These are phyloP conservation scores for Backusella mclennaniae DNA, from an alignment of 192 early-diverging fungal genomes.

Conservation along the genomic window DNA sequence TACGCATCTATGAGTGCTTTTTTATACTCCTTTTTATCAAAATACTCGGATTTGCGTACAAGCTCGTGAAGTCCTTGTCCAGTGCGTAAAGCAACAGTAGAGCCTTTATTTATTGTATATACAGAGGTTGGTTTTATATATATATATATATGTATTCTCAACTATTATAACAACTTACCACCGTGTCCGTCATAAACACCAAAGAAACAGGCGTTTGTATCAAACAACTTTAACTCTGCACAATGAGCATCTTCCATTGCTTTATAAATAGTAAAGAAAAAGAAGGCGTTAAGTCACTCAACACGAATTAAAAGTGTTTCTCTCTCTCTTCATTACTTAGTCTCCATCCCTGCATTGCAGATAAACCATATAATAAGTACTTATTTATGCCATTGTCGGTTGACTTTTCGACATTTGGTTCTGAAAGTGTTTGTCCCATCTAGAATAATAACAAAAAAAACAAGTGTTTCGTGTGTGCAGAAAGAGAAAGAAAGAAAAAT, in stretches of 20 bases:
- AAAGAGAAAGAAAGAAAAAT: background rate
- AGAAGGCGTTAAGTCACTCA: background rate
- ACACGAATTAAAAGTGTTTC: background rate
- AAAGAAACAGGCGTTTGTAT: constrained; percentile 79
- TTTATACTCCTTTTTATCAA: constrained; percentile 64
- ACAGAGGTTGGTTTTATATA: background rate
- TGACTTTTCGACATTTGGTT: constrained; percentile 91
- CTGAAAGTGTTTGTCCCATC: constrained; percentile 97
- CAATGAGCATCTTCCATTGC: constrained; percentile 99
- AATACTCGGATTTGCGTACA: constrained; percentile 66
- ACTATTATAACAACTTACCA: constrained; percentile 42
- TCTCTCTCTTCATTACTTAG: constrained; percentile 50
- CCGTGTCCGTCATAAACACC: constrained; percentile 99
- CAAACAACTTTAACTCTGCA: constrained; percentile 70
- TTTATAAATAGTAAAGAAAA: constrained; percentile 31
- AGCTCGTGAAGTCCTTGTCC: constrained; percentile 76
- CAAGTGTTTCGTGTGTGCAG: background rate
- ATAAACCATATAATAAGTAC: constrained; percentile 81
- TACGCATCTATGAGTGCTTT: constrained; percentile 86
- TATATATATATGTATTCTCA: background rate
- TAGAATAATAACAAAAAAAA: background rate
- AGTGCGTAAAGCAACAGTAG: constrained; percentile 81
- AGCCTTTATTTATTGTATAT: constrained; percentile 40
- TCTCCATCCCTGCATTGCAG: constrained; percentile 98
- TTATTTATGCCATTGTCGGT: constrained; percentile 70